These are phyloP conservation scores for Phytopythium sindhum DNA, from an alignment of 352 stramenopile genomes.

Conservation along the genomic window DNA sequence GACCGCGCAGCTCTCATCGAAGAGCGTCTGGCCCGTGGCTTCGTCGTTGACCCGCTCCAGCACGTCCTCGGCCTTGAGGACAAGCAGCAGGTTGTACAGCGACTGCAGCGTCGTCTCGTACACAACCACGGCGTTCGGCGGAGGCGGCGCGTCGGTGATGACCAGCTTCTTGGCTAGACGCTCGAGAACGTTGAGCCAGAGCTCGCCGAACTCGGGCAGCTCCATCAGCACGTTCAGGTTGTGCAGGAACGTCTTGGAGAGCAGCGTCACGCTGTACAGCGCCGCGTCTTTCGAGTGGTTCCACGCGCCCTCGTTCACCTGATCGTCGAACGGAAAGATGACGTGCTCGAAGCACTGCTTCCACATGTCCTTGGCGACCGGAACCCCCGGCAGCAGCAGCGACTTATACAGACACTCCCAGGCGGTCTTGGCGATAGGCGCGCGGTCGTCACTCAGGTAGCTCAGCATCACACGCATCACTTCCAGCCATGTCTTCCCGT, in stretches of 20 bases:
- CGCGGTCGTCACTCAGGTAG: conserved; percentile 78
- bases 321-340: conserved; percentile 86
- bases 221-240: conserved; percentile 73
- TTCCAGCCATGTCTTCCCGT: conserved; percentile 71
- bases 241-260: conserved; percentile 88
- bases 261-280: conserved; percentile 78
- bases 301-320: conserved; percentile 58
- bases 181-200: conserved; percentile 78
- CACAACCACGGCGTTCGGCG: conserved; percentile 53
- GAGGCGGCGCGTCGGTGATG: conserved; percentile 20
- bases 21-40: conserved; percentile 45
- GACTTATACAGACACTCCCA: conserved; percentile 86
- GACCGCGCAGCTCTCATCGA: conserved; percentile 66
- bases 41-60: conserved; percentile 49
- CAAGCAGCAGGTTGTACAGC: conserved; percentile 82
- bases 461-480: conserved; percentile 86
- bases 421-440: conserved; percentile 71
- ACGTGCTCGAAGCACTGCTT: conserved; percentile 84
- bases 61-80: conserved; percentile 76
- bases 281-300: conserved; percentile 56
- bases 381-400: conserved; percentile 64
- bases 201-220: conserved; percentile 53
- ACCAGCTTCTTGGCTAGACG: conserved; percentile 73
- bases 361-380: conserved; percentile 73
- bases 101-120: conserved; percentile 86